These are phyloP conservation scores for Emergomyces pasteurianus DNA, from an alignment of 2,329 filamentous ascomycete genomes.

Conservation along the genomic window DNA sequence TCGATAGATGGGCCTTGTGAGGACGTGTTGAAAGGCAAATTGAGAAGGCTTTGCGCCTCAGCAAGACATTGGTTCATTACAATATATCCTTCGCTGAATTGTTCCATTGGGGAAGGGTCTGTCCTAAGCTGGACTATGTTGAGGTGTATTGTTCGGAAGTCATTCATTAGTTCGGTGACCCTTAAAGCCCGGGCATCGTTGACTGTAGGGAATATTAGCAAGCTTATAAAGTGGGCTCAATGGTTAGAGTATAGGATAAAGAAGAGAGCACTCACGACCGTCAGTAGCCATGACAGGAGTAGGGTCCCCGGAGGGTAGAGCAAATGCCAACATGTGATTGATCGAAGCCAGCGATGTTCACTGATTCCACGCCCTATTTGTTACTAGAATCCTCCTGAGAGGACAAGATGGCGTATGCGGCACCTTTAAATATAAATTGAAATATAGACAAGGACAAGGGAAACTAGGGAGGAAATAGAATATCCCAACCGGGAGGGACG, in stretches of 20 bases:
- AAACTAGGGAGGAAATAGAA: neutral
- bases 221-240: neutral
- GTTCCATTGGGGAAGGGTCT: conserved; percentile 41
- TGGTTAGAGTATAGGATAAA: neutral
- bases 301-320: conserved; percentile 5
- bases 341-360: conserved; percentile 4
- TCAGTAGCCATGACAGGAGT: conserved; percentile 37
- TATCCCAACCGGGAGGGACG: neutral
- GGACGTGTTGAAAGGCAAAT: conserved; percentile 39
- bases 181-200: conserved; percentile 53
- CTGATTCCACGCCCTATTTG: neutral
- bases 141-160: conserved; percentile 49
- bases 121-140: conserved; percentile 46
- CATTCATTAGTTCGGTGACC: conserved; percentile 51
- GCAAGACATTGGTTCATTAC: conserved; percentile 44
- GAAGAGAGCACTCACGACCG: conserved; percentile 36
- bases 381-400: neutral
- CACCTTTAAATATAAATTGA: conserved; percentile 2
- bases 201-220: conserved; percentile 30
- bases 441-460: neutral
- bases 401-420: neutral
- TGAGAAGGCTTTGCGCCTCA: conserved; percentile 44
- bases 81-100: conserved; percentile 47
- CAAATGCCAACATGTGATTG: conserved; percentile 8
- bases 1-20: conserved; percentile 32